Evolutionary conservation across 2,329 filamentous ascomycete species (phyloP).

Genomic region (Cephalotrichum gorgonifer): DNA sequence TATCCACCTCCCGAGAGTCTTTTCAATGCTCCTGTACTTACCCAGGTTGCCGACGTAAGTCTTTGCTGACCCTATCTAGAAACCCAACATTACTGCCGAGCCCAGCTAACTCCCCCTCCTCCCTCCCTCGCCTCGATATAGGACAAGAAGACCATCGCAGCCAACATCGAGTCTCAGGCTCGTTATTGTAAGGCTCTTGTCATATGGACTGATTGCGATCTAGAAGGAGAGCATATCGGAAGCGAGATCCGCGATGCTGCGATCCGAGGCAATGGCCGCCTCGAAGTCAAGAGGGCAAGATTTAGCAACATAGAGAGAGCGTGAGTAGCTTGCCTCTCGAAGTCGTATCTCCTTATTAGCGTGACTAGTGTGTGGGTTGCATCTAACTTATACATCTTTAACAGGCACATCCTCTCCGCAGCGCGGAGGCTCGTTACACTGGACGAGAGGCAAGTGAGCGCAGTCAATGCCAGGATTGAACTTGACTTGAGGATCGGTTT

Average conservation of each 20-base stretch:
- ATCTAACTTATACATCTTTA: not conserved
- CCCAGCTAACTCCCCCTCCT: no score
- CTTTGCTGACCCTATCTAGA: not conserved
- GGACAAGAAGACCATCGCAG: constrained; percentile 71
- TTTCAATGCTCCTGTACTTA: constrained; percentile 70
- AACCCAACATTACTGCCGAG: not conserved
- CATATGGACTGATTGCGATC: constrained; percentile 98
- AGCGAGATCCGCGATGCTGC: constrained; percentile 81
- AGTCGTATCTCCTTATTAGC: constrained; percentile 6
- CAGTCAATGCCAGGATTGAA: constrained; percentile 82
- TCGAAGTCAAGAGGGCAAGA: constrained; percentile 74
- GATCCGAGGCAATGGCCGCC: constrained; percentile 56
- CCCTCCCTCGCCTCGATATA: constrained; percentile 21
- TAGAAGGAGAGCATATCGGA: constrained; percentile 94
- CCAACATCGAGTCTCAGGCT: constrained; percentile 77
- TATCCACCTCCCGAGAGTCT: constrained; percentile 68
- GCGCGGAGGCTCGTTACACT: constrained; percentile 67
- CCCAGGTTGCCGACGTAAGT: constrained; percentile 54
- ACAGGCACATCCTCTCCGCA: constrained; percentile 75
- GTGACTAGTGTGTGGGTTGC: constrained; percentile 3
- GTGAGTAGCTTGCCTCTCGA: constrained; percentile 26
- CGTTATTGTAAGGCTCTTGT: constrained; percentile 63
- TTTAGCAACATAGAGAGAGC: constrained; percentile 96
- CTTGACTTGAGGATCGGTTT: constrained; percentile 87
- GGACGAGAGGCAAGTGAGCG: constrained; percentile 78